Percentiles rank a stretch among this genome's conserved stretches.
phyloP scores from a whole-genome alignment of 257 asterid genomes.

The Ophiorrhiza pumila region DNA sequence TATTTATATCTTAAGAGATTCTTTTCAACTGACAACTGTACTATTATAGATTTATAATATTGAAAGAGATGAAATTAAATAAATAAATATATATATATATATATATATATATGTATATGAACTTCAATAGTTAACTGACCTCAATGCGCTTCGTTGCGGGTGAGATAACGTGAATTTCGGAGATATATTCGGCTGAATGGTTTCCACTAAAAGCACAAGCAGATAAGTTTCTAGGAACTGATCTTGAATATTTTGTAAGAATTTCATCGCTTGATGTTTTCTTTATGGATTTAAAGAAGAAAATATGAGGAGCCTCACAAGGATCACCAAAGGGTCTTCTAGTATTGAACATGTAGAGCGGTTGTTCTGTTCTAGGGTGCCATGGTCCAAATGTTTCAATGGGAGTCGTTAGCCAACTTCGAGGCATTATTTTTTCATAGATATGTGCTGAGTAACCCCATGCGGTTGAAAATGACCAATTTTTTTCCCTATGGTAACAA shows the following conservation, averaged over 20 bases:
- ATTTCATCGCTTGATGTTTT: conserved; percentile 18
- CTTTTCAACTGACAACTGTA: too few relatives aligned
- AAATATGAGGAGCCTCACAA: conserved; percentile 58
- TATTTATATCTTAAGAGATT: too few relatives aligned
- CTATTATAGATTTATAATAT: not conserved
- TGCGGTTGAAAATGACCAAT: conserved; percentile 41
- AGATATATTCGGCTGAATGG: conserved; percentile 41
- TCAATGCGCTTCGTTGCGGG: conserved; percentile 21
- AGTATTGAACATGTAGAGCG: conserved; percentile 59
- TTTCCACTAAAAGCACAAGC: conserved; percentile 36
- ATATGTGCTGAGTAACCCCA: conserved; percentile 48
- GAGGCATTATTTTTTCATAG: conserved; percentile 33
- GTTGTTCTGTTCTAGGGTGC: conserved; percentile 26
- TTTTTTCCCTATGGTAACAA: conserved; percentile 27
- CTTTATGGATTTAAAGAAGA: conserved; percentile 31
- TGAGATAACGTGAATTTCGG: conserved; percentile 37
- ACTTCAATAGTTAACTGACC: conserved; percentile 12
- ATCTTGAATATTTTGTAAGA: conserved; percentile 25
- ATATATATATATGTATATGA: too few relatives aligned
- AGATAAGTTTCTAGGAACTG: conserved; percentile 30
- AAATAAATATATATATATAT: too few relatives aligned
- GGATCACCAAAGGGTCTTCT: conserved; percentile 33
- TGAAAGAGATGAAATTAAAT: not conserved
- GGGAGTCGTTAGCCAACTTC: conserved; percentile 40
- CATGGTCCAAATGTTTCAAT: conserved; percentile 55